Evolutionary conservation across 1,284 basidiomycete species (phyloP).

Genomic region (Cronartium ribicola): DNA sequence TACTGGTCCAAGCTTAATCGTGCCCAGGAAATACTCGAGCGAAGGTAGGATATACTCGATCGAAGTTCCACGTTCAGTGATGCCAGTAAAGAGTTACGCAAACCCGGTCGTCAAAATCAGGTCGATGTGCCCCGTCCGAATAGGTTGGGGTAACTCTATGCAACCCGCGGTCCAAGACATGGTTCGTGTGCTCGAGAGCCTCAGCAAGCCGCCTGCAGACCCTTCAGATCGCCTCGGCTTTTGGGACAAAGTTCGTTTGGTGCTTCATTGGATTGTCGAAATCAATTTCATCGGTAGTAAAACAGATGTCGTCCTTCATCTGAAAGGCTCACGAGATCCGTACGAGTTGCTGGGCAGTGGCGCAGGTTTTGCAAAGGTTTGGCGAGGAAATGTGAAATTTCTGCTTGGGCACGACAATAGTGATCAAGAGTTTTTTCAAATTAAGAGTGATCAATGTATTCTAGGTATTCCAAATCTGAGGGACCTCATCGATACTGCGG

Average conservation of each 20-base stretch:
- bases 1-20: slow-evolving; percentile 66
- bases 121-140: slow-evolving; percentile 64
- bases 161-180: slow-evolving; percentile 81
- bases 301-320: slow-evolving; percentile 42
- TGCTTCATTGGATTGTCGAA: slow-evolving; percentile 77
- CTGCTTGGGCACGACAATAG: slow-evolving; percentile 69
- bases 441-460: slow-evolving; percentile 72
- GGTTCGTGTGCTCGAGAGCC: slow-evolving; percentile 73
- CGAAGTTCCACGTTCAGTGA: slow-evolving; percentile 80
- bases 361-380: slow-evolving; percentile 83
- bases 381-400: slow-evolving; percentile 71
- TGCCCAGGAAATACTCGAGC: slow-evolving; percentile 52
- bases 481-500: slow-evolving; percentile 55
- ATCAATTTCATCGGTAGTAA: slow-evolving; percentile 63
- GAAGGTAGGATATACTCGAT: slow-evolving; percentile 59
- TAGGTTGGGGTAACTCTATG: slow-evolving; percentile 87
- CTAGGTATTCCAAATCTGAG: slow-evolving; percentile 68
- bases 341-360: slow-evolving; percentile 70
- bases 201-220: slow-evolving; percentile 76
- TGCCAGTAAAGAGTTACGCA: slow-evolving; percentile 91
- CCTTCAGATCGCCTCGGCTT: slow-evolving; percentile 83
- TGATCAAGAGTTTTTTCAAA: slow-evolving; percentile 76
- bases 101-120: slow-evolving; percentile 62
- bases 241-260: slow-evolving; percentile 87
- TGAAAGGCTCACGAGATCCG: slow-evolving; percentile 71